These are phyloP conservation scores for Fraxinus excelsior DNA, from an alignment of 257 asterid species.

Conservation along the genomic window DNA sequence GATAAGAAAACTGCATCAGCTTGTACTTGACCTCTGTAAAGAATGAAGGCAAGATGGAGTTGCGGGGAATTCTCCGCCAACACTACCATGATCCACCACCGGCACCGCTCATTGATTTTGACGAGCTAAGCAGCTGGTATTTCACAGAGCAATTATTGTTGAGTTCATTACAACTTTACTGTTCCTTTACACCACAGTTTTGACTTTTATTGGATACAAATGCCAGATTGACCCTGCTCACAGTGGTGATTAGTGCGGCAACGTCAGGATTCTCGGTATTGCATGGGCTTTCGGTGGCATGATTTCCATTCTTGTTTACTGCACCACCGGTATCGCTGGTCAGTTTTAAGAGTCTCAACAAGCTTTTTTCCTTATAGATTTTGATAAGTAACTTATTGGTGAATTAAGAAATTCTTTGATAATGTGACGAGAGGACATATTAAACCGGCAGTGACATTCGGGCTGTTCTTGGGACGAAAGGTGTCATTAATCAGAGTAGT, in stretches of 20 bases:
- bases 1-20: too few relatives aligned
- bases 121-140: conserved; percentile 66
- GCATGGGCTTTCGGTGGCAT: conserved; percentile 92
- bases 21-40: too few relatives aligned
- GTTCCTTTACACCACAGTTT: conserved; percentile 59
- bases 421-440: conserved; percentile 49
- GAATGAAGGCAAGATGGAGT: too few relatives aligned
- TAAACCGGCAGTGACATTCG: conserved; percentile 72
- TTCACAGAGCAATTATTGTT: conserved; percentile 70
- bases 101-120: conserved; percentile 56
- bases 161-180: conserved; percentile 76
- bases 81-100: conserved; percentile 89
- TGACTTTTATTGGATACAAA: conserved; percentile 66
- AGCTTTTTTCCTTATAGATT: not conserved
- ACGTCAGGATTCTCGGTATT: conserved; percentile 70
- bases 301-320: conserved; percentile 75
- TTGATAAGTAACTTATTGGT: not conserved
- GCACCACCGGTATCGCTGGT: conserved; percentile 89
- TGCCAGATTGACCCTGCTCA: conserved; percentile 37
- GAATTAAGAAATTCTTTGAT: not conserved
- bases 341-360: not conserved
- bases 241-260: conserved; percentile 60
- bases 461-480: conserved; percentile 67
- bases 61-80: conserved; percentile 60
- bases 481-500: conserved; percentile 65